A percentile compares a stretch with the other conserved stretches of the same genome.
phyloP scores from a whole-genome alignment of 1,284 basidiomycete species.

The Phylloboletellus chloephorus region DNA sequence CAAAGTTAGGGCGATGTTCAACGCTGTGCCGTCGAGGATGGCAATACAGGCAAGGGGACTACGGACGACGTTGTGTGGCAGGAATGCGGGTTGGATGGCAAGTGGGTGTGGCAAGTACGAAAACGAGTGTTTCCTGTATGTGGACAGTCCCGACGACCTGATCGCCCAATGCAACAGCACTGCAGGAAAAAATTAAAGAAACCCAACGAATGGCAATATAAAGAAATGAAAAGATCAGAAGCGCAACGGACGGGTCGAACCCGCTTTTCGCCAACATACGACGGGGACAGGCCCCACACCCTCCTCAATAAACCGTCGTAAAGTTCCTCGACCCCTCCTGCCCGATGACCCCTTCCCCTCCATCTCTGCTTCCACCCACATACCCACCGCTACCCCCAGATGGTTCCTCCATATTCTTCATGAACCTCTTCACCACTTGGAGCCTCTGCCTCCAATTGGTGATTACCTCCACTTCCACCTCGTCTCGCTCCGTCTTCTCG shows the following conservation, averaged over 20 bases:
- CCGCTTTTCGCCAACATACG: constrained; percentile 5
- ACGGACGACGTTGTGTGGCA: constrained; percentile 3
- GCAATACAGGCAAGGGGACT: too few species aligned
- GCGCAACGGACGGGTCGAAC: neutral
- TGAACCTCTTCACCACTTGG: constrained; percentile 69
- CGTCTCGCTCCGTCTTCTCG: constrained; percentile 67
- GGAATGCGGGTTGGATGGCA: constrained; percentile 19
- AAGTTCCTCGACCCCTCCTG: constrained; percentile 50
- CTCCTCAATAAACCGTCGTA: constrained; percentile 34
- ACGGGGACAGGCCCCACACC: neutral
- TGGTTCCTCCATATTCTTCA: constrained; percentile 30
- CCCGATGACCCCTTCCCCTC: constrained; percentile 40
- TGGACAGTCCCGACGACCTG: too few species aligned
- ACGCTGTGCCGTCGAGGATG: too few species aligned
- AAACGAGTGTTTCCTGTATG: constrained; percentile 9
- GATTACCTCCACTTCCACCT: constrained; percentile 68
- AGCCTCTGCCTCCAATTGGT: constrained; percentile 86
- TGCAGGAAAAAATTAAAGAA: constrained; percentile 7
- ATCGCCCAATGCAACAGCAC: constrained; percentile 7
- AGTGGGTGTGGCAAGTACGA: too few species aligned
- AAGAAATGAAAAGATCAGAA: neutral
- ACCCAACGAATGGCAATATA: constrained; percentile 10
- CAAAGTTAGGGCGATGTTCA: too few species aligned
- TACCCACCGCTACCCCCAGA: constrained; percentile 2
- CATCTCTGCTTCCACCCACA: constrained; percentile 5